Conservation (phyloP, 2,329 filamentous ascomycete genomes). For the Lachnellula occidentalis region DNA sequence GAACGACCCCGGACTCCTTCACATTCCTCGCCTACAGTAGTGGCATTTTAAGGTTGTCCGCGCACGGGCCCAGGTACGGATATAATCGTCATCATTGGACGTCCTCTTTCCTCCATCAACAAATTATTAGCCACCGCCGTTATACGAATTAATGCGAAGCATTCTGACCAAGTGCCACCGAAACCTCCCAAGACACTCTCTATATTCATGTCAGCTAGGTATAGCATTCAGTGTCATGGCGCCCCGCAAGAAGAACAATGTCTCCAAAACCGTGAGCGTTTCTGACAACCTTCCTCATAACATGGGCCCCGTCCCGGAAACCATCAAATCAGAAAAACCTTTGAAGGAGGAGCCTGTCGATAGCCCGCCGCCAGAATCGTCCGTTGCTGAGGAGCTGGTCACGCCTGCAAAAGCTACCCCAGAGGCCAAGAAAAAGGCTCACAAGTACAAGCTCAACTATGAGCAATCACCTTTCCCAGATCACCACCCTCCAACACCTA, state of each 20-base stretch:
- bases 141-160: too few relatives aligned
- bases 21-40: too few relatives aligned
- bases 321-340: neutral
- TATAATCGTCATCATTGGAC: too few relatives aligned
- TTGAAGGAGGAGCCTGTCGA: neutral
- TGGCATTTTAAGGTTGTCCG: too few relatives aligned
- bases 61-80: too few relatives aligned
- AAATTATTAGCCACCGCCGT: too few relatives aligned
- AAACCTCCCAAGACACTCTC: too few relatives aligned
- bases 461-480: slow-evolving; percentile 63
- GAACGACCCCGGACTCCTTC: too few relatives aligned
- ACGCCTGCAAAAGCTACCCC: neutral
- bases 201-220: neutral
- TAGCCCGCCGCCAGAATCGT: neutral
- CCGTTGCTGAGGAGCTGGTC: neutral
- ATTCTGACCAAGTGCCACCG: neutral
- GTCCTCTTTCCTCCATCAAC: too few relatives aligned
- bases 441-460: slow-evolving; percentile 49
- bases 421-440: slow-evolving; percentile 27
- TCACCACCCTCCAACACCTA: slow-evolving; percentile 56
- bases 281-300: neutral
- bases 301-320: neutral
- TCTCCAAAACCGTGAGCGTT: neutral
- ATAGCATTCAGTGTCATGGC: neutral
- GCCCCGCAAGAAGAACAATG: neutral